phyloP scores from a whole-genome alignment of 2,329 filamentous ascomycete species.

The Stylonectria norvegica region DNA sequence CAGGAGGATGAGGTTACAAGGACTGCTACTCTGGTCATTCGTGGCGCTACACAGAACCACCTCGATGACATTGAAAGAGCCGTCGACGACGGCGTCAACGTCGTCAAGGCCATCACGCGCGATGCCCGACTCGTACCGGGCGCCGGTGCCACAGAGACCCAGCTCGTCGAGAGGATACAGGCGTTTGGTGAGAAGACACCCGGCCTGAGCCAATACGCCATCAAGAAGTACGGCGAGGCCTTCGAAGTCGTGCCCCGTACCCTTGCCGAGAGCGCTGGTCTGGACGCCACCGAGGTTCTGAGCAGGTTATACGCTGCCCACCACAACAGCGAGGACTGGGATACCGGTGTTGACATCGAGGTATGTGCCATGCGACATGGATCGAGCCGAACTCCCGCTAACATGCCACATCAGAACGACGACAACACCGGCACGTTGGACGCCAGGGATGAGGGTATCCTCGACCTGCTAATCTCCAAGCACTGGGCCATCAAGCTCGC shows the following conservation, averaged over 20 bases:
- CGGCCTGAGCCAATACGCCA: slow-evolving; percentile 90
- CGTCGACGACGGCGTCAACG: slow-evolving; percentile 97
- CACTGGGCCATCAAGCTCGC: slow-evolving; percentile 96
- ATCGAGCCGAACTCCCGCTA: slow-evolving; percentile 12
- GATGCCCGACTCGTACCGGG: slow-evolving; percentile 89
- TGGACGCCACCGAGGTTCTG: slow-evolving; percentile 95
- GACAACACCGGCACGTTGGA: slow-evolving; percentile 79
- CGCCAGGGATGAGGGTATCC: slow-evolving; percentile 80
- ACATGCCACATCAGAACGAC: slow-evolving; percentile 54
- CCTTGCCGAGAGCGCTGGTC: slow-evolving; percentile 87
- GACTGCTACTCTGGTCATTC: slow-evolving; percentile 89
- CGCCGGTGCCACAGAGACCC: slow-evolving; percentile 90
- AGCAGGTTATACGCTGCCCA: slow-evolving; percentile 91
- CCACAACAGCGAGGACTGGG: slow-evolving; percentile 82
- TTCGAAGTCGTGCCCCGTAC: slow-evolving; percentile 96
- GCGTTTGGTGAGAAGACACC: slow-evolving; percentile 88
- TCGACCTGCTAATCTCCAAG: slow-evolving; percentile 90
- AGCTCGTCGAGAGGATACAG: slow-evolving; percentile 88
- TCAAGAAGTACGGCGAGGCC: slow-evolving; percentile 94
- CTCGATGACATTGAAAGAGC: slow-evolving; percentile 95
- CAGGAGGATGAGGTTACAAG: slow-evolving; percentile 91
- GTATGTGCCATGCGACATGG: slow-evolving; percentile 38
- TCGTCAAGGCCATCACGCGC: slow-evolving; percentile 95
- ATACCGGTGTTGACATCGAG: slow-evolving; percentile 91
- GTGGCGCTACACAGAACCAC: slow-evolving; percentile 96